Evolutionary conservation across 371 early-diverging fungal species (phyloP), one percentile per base, ranked within the genome.

Genomic region (Mortierella sp.): DNA sequence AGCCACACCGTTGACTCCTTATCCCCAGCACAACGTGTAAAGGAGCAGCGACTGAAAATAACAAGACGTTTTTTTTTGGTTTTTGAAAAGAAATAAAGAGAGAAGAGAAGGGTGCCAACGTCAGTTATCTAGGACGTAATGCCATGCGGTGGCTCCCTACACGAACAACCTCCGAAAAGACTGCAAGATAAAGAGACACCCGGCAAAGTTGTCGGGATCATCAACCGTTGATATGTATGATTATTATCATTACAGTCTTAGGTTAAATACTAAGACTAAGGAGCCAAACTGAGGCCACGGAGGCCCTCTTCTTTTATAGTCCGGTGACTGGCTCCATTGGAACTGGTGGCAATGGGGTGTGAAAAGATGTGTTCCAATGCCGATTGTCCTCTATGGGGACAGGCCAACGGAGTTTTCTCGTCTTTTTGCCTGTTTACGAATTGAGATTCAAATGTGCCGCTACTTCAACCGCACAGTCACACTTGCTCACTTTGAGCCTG

Each of bases 171-270:
- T 48, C 74, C 83, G 54, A 67, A 44, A 34, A 69, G 77, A 76
- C 75, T 71, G 76, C 70, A 77, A 69, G 73, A 73, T 28, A 71
- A 64, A 53, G 43, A 55, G 55, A 37, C 72, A 34, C 81, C 77
- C 72, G 76, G 70, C 80, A 80, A 84, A 48, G 54, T 69, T 73
- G 81, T 81, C 84, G 80, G 61, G 80, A 80, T 80, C 84, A 84
- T 84, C 84, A 84, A 84, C 84, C 84, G 80, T 80, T 84, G 84
- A 84, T 84, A 80, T 84, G 84, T 84, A 84, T 84, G 84, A 84
- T 84, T 84, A 84, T 75, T 80, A 84, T 84, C 83, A 84, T 84
- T 84, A 80, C 84, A 84, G 84, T 84, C 84, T 72, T 80, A 80
- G 84, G 80, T 80, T 84, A 78, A 83, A 84, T 84, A 84, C 84